A percentile compares a stretch with the other conserved stretches of the same genome.
These are phyloP conservation scores for Moringa oleifera DNA, from an alignment of 345 rosid genomes.

Conservation along the genomic window DNA sequence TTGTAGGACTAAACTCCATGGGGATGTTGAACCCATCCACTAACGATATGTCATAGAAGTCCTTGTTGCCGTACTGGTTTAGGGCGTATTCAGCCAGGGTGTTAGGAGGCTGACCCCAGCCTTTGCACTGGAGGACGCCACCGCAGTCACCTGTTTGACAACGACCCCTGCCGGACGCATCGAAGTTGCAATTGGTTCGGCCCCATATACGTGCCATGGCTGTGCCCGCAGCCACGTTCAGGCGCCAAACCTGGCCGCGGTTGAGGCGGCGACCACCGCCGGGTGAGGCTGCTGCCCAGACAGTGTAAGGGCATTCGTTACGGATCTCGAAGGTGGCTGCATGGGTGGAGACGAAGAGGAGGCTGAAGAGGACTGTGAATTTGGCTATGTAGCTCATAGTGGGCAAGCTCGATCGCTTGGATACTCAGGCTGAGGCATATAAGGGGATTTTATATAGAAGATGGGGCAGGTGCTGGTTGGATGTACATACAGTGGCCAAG, in stretches of 20 bases:
- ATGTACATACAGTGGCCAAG: no score
- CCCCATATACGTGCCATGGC: background rate
- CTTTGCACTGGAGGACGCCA: constrained; percentile 25
- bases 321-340: background rate
- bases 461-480: no score
- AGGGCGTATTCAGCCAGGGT: constrained; percentile 38
- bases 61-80: constrained; percentile 32
- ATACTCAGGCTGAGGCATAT: no score
- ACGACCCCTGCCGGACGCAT: background rate
- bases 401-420: no score
- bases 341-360: background rate
- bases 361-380: no score
- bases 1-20: constrained; percentile 42
- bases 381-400: no score
- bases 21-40: constrained; percentile 48
- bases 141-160: constrained; percentile 43
- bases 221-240: background rate
- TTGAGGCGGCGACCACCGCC: background rate
- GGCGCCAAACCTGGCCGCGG: background rate
- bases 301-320: background rate
- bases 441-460: no score
- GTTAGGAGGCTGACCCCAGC: constrained; percentile 33
- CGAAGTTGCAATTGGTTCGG: background rate
- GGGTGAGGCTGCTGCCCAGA: constrained; percentile 1
- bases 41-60: constrained; percentile 41